A percentile compares a stretch with the other conserved stretches of the same genome.
Evolutionary conservation across 164 flowering plant genomes (phyloP).

Genomic region (Malania oleifera): DNA sequence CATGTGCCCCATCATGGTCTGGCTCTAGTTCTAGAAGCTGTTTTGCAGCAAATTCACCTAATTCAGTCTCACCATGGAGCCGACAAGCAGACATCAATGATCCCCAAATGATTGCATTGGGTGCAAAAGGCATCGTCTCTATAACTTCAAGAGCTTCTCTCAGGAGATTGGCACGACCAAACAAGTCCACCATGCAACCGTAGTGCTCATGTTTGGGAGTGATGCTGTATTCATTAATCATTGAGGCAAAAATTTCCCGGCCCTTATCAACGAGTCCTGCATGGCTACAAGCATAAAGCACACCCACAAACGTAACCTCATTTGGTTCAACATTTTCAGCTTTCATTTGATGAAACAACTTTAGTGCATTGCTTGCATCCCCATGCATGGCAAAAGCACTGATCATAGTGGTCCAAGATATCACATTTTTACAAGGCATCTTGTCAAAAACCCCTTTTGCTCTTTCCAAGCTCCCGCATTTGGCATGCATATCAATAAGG

Average conservation of each 20-base stretch:
- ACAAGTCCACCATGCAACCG: conserved; percentile 84
- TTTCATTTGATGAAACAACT: conserved; percentile 55
- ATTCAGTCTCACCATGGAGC: conserved; percentile 47
- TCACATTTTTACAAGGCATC: conserved; percentile 60
- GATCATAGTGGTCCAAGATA: conserved; percentile 79
- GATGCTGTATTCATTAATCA: conserved; percentile 52
- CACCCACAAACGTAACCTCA: conserved; percentile 59
- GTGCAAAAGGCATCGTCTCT: conserved; percentile 68
- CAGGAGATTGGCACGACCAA: conserved; percentile 61
- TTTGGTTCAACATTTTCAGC: conserved; percentile 50
- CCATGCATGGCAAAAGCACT: conserved; percentile 65
- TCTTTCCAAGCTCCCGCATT: conserved; percentile 63
- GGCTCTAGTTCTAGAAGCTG: conserved; percentile 58
- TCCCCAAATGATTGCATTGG: conserved; percentile 73
- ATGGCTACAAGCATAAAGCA: conserved; percentile 84
- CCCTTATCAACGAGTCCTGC: conserved; percentile 73
- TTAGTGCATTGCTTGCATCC: conserved; percentile 47
- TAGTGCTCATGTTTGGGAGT: conserved; percentile 59
- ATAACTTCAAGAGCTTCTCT: conserved; percentile 60
- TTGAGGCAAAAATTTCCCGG: conserved; percentile 42
- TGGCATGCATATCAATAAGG: conserved; percentile 82
- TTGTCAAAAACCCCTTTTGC: conserved; percentile 50
- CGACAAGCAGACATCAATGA: conserved; percentile 66
- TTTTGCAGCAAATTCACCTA: conserved; percentile 73
- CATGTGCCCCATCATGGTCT: conserved; percentile 74